These are phyloP conservation scores for Lanzia echinophila DNA, from an alignment of 2,329 filamentous ascomycete genomes.

Conservation along the genomic window DNA sequence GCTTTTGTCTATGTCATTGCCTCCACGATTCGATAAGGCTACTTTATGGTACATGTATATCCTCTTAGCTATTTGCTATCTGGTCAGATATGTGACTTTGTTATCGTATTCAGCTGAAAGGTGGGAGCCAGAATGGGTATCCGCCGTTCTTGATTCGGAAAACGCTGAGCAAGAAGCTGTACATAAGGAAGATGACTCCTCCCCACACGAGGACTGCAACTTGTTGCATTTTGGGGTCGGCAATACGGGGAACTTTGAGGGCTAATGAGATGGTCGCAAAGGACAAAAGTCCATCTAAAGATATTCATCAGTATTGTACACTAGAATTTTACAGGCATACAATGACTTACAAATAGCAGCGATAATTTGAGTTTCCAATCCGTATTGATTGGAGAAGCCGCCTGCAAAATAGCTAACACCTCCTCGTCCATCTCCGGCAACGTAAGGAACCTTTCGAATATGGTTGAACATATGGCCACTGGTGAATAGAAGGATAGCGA, in stretches of 20 bases:
- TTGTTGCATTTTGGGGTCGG: conserved; percentile 70
- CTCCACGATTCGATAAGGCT: neutral
- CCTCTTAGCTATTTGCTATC: neutral
- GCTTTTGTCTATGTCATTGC: conserved; percentile 8
- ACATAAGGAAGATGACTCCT: conserved; percentile 69
- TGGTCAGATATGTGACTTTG: neutral
- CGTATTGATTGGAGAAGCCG: conserved; percentile 90
- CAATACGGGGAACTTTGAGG: conserved; percentile 85
- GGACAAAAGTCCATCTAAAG: conserved; percentile 66
- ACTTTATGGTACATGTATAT: conserved; percentile 6
- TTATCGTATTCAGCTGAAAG: conserved; percentile 46
- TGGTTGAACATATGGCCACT: conserved; percentile 99
- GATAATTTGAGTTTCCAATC: conserved; percentile 91
- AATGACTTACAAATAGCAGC: conserved; percentile 78
- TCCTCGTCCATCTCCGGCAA: conserved; percentile 74
- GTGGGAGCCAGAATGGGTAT: conserved; percentile 90
- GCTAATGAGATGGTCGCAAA: conserved; percentile 89
- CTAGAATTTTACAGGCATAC: neutral
- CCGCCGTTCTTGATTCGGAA: conserved; percentile 93
- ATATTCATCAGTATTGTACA: conserved; percentile 8
- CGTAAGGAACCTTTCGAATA: conserved; percentile 92
- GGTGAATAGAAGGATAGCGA: conserved; percentile 85
- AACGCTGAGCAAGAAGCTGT: conserved; percentile 89
- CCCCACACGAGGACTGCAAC: conserved; percentile 76
- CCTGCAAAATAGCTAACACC: conserved; percentile 84